Percentiles rank a stretch among this genome's conserved stretches.
Conservation (phyloP, 352 stramenopile species). For the Globisporangium alternatum region DNA sequence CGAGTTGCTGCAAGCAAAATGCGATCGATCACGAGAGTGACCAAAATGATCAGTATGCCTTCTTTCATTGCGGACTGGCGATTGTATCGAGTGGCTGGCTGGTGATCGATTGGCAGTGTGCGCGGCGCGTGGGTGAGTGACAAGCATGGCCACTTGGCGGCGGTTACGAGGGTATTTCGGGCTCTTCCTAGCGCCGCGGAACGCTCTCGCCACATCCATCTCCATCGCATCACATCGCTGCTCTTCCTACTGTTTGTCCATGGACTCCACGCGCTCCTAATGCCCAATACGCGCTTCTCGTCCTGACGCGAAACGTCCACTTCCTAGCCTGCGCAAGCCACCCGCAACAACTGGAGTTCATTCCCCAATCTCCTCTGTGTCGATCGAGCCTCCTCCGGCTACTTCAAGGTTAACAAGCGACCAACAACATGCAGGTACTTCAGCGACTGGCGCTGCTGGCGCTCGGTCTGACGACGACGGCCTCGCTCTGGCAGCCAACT, state of each 20-base stretch:
- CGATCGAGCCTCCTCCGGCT: not conserved
- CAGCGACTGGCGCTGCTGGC: conserved; percentile 4
- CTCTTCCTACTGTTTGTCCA: not conserved
- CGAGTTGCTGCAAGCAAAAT: not conserved
- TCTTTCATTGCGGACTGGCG: not conserved
- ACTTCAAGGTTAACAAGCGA: not conserved
- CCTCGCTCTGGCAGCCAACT: not conserved
- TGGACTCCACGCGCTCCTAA: not conserved
- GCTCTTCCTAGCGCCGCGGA: not conserved
- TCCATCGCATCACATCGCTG: not conserved
- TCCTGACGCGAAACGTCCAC: not conserved
- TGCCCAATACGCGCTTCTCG: not conserved
- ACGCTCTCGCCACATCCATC: not conserved
- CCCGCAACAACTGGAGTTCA: not conserved
- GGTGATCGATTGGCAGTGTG: not conserved
- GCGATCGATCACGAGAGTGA: not conserved
- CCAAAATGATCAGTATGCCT: not conserved
- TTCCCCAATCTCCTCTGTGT: conserved; percentile 1
- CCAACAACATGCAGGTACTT: conserved; percentile 3
- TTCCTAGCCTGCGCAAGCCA: not conserved
- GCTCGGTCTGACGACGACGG: not conserved
- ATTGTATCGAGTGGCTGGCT: no score
- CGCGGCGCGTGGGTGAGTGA: not conserved
- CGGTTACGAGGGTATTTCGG: not conserved
- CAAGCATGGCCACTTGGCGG: conserved; percentile 4